These are phyloP conservation scores for Davidsoniella australis DNA, from an alignment of 2,329 filamentous ascomycete genomes.

Conservation along the genomic window DNA sequence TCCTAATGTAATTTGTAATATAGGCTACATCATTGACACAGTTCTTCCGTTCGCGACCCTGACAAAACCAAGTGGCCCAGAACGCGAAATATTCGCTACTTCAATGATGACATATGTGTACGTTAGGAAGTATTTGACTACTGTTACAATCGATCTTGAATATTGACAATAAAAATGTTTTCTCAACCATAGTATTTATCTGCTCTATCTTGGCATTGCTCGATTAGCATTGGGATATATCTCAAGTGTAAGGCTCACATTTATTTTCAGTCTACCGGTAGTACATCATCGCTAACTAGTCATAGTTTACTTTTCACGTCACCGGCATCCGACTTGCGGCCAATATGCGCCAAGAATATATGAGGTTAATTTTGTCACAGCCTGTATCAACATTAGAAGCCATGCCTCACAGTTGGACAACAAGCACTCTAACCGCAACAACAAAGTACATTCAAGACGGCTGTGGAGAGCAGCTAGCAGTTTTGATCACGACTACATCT, in stretches of 20 bases:
- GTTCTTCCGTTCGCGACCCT: no score
- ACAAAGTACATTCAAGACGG: conserved; percentile 36
- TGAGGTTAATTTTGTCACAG: conserved; percentile 30
- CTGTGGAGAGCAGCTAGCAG: conserved; percentile 33
- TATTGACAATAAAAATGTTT: no score
- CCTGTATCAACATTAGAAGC: conserved; percentile 32
- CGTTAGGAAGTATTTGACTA: no score
- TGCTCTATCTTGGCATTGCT: conserved; percentile 20
- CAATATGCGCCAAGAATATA: conserved; percentile 30
- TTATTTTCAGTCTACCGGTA: not conserved
- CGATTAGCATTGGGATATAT: conserved; percentile 20
- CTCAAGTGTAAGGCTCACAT: conserved; percentile 18
- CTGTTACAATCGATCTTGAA: no score
- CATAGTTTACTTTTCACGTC: conserved; percentile 23
- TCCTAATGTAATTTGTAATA: not conserved
- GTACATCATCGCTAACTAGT: not conserved
- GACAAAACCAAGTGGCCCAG: no score
- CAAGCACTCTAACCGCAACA: conserved; percentile 32
- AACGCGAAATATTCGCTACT: no score
- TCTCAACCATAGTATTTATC: not conserved
- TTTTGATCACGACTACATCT: conserved; percentile 24
- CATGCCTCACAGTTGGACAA: conserved; percentile 32
- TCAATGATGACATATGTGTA: no score
- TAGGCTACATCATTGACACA: no score
- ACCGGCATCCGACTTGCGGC: conserved; percentile 33